These are phyloP conservation scores for Ephemerocybe angulata DNA, from an alignment of 768 basidiomycete genomes.

Conservation along the genomic window DNA sequence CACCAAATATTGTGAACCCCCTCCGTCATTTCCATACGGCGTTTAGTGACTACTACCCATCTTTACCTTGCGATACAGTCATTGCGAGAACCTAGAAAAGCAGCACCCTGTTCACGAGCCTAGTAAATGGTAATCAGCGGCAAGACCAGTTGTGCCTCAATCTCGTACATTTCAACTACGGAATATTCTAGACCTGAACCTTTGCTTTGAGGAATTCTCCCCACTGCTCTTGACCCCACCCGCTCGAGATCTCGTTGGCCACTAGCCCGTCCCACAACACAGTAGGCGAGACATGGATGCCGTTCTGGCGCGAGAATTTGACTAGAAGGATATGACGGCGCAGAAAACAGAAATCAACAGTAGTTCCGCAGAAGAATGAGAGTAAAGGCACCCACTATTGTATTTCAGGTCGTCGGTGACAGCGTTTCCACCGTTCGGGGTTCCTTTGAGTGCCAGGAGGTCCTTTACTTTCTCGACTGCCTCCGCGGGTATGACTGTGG, in stretches of 20 bases:
- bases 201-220: constrained; percentile 63
- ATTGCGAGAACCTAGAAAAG: too few relatives aligned
- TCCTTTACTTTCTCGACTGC: constrained; percentile 55
- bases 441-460: constrained; percentile 55
- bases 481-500: constrained; percentile 45
- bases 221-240: constrained; percentile 85
- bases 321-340: constrained; percentile 42
- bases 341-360: not conserved
- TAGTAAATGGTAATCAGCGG: too few relatives aligned
- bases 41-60: too few relatives aligned
- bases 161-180: too few relatives aligned
- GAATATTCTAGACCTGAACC: constrained; percentile 45
- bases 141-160: too few relatives aligned
- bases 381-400: constrained; percentile 51
- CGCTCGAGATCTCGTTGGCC: constrained; percentile 70
- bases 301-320: constrained; percentile 88
- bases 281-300: constrained; percentile 89
- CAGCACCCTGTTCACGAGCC: too few relatives aligned
- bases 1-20: too few relatives aligned
- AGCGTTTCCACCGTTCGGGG: constrained; percentile 75
- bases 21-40: too few relatives aligned
- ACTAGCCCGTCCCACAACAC: constrained; percentile 73
- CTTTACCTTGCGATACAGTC: too few relatives aligned
- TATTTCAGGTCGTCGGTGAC: constrained; percentile 89
- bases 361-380: not conserved